Evolutionary conservation across 225 moss, liverwort and hornwort genomes (phyloP), one percentile per base, ranked within the genome.

Genomic region (Pleurozium schreberi): DNA sequence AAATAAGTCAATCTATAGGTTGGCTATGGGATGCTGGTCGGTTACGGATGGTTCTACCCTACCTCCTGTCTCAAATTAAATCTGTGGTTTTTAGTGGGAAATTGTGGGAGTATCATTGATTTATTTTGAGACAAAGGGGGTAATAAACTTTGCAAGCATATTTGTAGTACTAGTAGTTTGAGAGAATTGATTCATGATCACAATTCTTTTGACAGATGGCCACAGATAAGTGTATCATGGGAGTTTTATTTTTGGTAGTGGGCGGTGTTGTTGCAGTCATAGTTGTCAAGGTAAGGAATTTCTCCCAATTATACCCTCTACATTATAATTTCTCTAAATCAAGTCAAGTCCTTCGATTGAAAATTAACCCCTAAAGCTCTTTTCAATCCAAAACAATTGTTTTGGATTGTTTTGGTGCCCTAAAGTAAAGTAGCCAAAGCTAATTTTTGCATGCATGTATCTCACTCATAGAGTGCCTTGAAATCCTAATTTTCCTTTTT

Each of bases 151-250:
- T 87, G 26, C 36, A 66, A 47, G 50, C 47, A 50, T 58, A 38
- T 26, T 36, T 58, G 25, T 17, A 57, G 4, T 83, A 14, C 3
- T 0, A 0, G 5, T 8, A 40, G 20, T 57, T 85, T 28, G 7
- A 65, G 8, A 55, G 47, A 68, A 57, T 59, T 23, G 34, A 84
- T 71, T 93, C 26, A 88, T 33, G 11, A 71, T 30, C 30, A 38
- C 27, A 25, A 6, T 79, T 80, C 6, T 63, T 34, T 91, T 84
- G 81, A 89, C 93, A 99, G 98, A 92, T 99, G 91, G 98, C 98
- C 6, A 99, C 97, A 8, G 98, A 99, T 81, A 95, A 95, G 66
- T 99, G 96, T 86, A 97, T 99, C 26, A 95, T 99, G 98, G 88
- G 94, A 38, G 94, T 97, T 88, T 92, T 96, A 71, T 94, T 99